Evolutionary conservation across 2,329 filamentous ascomycete genomes (phyloP), one percentile per base, ranked within the genome.

Genomic region (Pseudonectria buxi): DNA sequence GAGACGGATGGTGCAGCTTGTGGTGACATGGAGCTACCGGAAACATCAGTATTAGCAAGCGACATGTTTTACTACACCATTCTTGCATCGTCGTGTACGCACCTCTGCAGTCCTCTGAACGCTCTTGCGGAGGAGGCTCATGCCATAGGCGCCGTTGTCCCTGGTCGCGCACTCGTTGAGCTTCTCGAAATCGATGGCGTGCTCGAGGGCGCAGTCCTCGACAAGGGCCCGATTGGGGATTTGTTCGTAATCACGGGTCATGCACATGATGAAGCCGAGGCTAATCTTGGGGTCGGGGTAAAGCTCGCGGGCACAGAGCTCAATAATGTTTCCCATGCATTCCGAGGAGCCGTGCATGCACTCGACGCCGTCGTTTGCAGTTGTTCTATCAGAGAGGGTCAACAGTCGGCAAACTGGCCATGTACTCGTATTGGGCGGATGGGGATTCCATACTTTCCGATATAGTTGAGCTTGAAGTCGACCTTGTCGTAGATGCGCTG

Each of bases 251-350:
- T 88, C 76, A 44, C 72, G 74, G 14, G 81, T 80, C 38, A 98
- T 65, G 65, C 92, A 98, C 74, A 94, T 92, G 38, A 87, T 82
- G 64, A 96, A 98, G 42, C 90, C 90, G 14, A 98, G 78, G 52
- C 83, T 89, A 46, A 81, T 85, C 63, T 94, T 92, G 24, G 86
- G 85, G 46, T 89, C 80, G 22, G 86, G 84, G 55, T 92, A 92
- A 24, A 92, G 72, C 44, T 83, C 71, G 40, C 81, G 81, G 24
- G 89, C 89, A 64, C 92, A 98, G 32, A 98, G 82, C 59, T 95
- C 83, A 61, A 98, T 71, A 57, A 95, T 94, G 64, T 98, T 88
- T 43, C 92, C 92, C 53, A 96, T 77, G 60, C 75, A 98, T 65
- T 98, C 92, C 28, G 72, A 73, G 5, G 88, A 84, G 7, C 92